Evolutionary conservation across 768 basidiomycete genomes (phyloP), one percentile per base, ranked within the genome.

Genomic region (Coprinellus aureogranulatus): DNA sequence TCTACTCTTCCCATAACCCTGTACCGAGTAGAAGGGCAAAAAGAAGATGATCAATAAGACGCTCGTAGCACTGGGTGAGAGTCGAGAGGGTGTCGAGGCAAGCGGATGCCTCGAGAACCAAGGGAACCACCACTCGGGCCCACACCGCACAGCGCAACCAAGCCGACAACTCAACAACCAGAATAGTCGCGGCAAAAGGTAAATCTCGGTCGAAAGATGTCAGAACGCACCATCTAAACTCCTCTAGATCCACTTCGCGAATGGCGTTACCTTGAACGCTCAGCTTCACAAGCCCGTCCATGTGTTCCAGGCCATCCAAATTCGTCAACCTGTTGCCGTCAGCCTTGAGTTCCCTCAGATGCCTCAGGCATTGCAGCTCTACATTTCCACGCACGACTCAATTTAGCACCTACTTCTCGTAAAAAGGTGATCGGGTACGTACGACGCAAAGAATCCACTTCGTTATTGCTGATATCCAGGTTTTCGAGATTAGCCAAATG

Each of bases 401-500:
- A 39, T 39, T 44, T 44, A 44, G 41, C 53, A 47, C 60, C 49
- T n/a, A 62, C 58, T 52, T 55, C 46, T 63, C 59, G 46, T 56
- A 41, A 60, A 18, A 1, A 27, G 56, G 37, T 26, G 40, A 40
- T 40, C 39, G 59, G 59, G 61, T 31, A 86, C 92, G 74, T 71
- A 96, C 92, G 92, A 49, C 79, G 82, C 56, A 98, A 77, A 8
- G 91, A 91, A 59, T 96, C 93, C 53, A 98, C 80, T 61, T 91
- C 83, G 71, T 98, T 98, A 66, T 84, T 71, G 70, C 92, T 94
- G 60, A 99, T 86, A 74, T 99, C 94, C 66, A 99, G 81, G 65
- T 82, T 84, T 73, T 94, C 92, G 41, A 99, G 80, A 68, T 92
- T 90, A 34, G 80, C 75, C 65, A 99, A 78, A 71, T 98, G 94